A percentile compares a stretch with the other conserved stretches of the same genome.
Conservation (phyloP, 2,329 filamentous ascomycete species). For the Ophiostoma novo-ulmi region DNA sequence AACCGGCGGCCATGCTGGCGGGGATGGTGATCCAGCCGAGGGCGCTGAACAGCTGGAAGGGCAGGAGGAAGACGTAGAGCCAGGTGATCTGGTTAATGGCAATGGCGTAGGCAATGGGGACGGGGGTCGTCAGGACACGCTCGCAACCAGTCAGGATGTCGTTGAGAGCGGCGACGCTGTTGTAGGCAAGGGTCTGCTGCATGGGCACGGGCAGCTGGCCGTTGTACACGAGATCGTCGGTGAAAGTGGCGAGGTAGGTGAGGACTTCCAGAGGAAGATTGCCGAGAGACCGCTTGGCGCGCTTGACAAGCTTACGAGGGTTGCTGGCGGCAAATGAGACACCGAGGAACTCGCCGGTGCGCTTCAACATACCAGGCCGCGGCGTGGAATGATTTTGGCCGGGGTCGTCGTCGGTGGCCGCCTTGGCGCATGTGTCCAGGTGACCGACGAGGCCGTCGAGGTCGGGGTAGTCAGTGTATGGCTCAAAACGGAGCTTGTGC, state of each 20-base stretch:
- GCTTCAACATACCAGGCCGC: constrained; percentile 43
- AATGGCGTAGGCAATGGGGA: constrained; percentile 68
- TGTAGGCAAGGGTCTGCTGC: constrained; percentile 43
- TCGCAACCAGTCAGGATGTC: constrained; percentile 63
- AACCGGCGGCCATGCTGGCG: constrained; percentile 58
- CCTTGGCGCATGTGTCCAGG: constrained; percentile 60
- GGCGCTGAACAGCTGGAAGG: constrained; percentile 60
- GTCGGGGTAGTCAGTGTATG: constrained; percentile 63
- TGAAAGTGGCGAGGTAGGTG: constrained; percentile 58
- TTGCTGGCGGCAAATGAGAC: constrained; percentile 64
- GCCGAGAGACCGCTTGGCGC: constrained; percentile 59
- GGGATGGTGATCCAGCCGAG: constrained; percentile 66
- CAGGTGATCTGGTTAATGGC: constrained; percentile 71
- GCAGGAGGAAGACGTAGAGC: constrained; percentile 66
- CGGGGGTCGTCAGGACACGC: constrained; percentile 64
- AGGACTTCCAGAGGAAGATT: constrained; percentile 70
- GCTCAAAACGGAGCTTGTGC: constrained; percentile 68
- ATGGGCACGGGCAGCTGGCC: constrained; percentile 44
- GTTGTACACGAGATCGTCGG: constrained; percentile 51
- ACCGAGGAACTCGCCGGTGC: constrained; percentile 58
- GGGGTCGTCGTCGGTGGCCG: constrained; percentile 37
- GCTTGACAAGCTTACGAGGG: constrained; percentile 63
- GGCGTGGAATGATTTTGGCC: constrained; percentile 32
- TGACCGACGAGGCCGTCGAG: constrained; percentile 56
- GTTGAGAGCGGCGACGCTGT: constrained; percentile 51